Conservation (phyloP, 345 rosid species). For the Euphorbia pulcherrima region DNA sequence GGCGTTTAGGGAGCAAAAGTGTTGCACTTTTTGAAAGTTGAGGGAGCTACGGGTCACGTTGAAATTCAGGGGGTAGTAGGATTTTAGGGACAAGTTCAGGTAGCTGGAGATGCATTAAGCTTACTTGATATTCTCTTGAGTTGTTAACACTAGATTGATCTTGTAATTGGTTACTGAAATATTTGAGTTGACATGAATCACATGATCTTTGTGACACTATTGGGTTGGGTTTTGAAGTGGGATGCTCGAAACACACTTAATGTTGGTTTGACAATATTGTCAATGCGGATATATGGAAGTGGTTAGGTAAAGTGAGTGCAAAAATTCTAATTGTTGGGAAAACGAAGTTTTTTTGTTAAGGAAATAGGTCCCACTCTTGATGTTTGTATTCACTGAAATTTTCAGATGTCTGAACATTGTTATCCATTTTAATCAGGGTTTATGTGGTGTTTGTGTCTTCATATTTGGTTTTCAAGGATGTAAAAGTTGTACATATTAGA, state of each 20-base stretch:
- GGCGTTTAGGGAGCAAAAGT: no score
- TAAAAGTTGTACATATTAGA: background rate
- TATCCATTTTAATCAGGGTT: background rate
- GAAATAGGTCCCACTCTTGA: background rate
- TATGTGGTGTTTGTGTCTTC: background rate
- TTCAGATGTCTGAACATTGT: background rate
- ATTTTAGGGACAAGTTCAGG: no score
- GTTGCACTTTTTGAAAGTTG: no score
- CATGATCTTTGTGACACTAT: background rate
- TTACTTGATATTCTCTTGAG: background rate
- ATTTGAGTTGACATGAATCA: background rate
- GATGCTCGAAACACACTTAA: background rate
- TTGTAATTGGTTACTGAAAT: background rate
- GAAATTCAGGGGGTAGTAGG: no score
- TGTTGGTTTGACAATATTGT: background rate
- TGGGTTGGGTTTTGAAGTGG: background rate
- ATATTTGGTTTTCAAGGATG: background rate
- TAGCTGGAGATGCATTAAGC: no score
- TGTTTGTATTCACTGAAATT: background rate
- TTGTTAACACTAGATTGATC: background rate
- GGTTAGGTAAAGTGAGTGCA: background rate
- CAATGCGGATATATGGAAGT: background rate
- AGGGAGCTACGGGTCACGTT: no score
- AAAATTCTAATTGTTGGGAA: background rate
- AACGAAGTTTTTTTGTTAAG: no score